Percentiles rank a stretch among this genome's conserved stretches.
Conservation (phyloP, 208 protist species). For the Perkinsela sp. region DNA sequence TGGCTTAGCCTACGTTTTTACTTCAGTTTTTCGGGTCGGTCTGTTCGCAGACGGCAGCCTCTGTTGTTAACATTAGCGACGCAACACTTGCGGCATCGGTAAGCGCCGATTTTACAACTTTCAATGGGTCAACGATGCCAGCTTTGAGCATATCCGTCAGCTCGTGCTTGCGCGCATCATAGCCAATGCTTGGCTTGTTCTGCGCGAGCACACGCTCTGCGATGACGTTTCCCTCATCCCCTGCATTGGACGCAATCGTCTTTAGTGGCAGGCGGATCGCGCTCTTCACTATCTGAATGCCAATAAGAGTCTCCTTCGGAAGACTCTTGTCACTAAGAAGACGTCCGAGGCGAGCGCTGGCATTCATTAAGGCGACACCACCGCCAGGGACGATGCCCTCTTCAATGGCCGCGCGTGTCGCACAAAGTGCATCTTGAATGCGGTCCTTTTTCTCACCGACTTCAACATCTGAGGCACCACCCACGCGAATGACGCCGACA, state of each 20-base stretch:
- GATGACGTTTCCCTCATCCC: constrained; percentile 84
- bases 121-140: constrained; percentile 97
- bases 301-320: constrained; percentile 72
- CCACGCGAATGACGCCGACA: constrained; percentile 84
- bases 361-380: constrained; percentile 79
- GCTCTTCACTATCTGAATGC: constrained; percentile 77
- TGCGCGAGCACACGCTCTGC: constrained; percentile 78
- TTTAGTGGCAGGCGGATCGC: constrained; percentile 65
- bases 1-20: too few species aligned
- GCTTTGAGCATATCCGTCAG: constrained; percentile 91
- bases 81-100: constrained; percentile 80
- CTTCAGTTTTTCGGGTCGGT: constrained; percentile 7
- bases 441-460: constrained; percentile 97
- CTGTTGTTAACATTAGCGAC: constrained; percentile 91
- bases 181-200: constrained; percentile 48
- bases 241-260: constrained; percentile 87
- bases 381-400: constrained; percentile 96
- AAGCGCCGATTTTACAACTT: constrained; percentile 90
- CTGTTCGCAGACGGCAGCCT: constrained; percentile 72
- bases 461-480: constrained; percentile 90
- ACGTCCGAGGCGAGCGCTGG: constrained; percentile 40
- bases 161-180: constrained; percentile 66
- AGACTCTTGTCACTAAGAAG: constrained; percentile 24
- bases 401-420: constrained; percentile 88
- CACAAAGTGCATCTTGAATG: constrained; percentile 92